Evolutionary conservation across 2,329 filamentous ascomycete species (phyloP).

Genomic region (Curvularia eragrostidis): DNA sequence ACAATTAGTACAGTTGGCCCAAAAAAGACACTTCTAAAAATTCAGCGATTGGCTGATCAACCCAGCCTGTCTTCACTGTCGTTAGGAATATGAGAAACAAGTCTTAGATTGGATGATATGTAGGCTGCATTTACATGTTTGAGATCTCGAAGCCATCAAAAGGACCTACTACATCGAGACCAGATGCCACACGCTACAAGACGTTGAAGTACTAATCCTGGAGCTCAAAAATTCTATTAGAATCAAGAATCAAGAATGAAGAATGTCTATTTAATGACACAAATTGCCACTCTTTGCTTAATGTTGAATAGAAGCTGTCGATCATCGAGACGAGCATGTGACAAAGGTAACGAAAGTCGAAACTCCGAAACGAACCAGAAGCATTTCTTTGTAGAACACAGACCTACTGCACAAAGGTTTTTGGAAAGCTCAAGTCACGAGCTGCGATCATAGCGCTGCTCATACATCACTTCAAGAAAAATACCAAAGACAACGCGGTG

Average conservation of each 20-base stretch:
- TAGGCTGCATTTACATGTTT: background rate
- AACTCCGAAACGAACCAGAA: background rate
- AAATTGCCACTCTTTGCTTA: background rate
- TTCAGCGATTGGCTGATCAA: background rate
- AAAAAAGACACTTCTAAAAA: background rate
- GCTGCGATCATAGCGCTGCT: background rate
- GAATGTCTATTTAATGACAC: background rate
- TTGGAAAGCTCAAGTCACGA: too few species aligned
- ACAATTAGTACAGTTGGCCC: too few species aligned
- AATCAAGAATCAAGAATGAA: background rate
- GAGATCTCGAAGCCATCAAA: background rate
- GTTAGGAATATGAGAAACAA: background rate
- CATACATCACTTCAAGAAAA: background rate
- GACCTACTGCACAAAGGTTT: background rate
- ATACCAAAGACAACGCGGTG: background rate
- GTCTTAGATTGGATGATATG: background rate
- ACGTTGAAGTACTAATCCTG: background rate
- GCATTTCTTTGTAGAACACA: background rate
- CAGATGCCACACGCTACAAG: background rate
- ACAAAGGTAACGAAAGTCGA: background rate
- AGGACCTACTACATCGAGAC: background rate
- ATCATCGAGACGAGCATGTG: background rate
- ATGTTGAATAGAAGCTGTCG: background rate
- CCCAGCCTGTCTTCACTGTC: background rate
- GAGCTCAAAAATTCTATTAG: too few species aligned